These are phyloP conservation scores for Rhodotorula kratochvilovae DNA, from an alignment of 768 basidiomycete species.

Conservation along the genomic window DNA sequence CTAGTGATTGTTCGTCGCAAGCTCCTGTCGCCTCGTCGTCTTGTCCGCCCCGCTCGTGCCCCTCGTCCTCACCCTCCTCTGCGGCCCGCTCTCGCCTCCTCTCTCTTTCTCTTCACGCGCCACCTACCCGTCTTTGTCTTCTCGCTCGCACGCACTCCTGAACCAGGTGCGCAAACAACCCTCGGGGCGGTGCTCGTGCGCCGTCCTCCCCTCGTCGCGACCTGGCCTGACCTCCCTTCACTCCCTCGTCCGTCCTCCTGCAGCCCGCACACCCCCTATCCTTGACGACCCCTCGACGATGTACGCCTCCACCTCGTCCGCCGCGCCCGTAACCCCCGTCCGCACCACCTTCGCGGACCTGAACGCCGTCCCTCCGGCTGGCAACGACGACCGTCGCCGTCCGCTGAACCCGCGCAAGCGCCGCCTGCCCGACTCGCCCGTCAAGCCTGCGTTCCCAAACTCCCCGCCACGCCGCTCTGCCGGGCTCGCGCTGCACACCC, in stretches of 20 bases:
- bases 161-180: background rate
- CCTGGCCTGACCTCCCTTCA: background rate
- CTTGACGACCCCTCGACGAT: background rate
- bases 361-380: background rate
- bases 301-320: background rate
- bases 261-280: background rate
- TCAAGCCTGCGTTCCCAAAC: background rate
- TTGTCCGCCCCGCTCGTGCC: too few species aligned
- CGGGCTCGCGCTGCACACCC: background rate
- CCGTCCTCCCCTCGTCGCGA: background rate
- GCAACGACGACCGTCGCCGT: background rate
- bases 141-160: too few species aligned
- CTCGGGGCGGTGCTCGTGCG: background rate
- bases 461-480: too few species aligned
- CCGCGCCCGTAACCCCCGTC: background rate
- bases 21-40: too few species aligned
- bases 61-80: background rate
- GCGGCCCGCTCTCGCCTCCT: too few species aligned
- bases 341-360: background rate
- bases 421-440: background rate
- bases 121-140: too few species aligned
- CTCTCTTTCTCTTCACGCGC: too few species aligned
- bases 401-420: slow-evolving; percentile 23
- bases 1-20: too few species aligned
- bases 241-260: slow-evolving; percentile 1